Evolutionary conservation across 495 filamentous ascomycete genomes (phyloP), one percentile per base, ranked within the genome.

Genomic region (Penicillium robsamsonii): DNA sequence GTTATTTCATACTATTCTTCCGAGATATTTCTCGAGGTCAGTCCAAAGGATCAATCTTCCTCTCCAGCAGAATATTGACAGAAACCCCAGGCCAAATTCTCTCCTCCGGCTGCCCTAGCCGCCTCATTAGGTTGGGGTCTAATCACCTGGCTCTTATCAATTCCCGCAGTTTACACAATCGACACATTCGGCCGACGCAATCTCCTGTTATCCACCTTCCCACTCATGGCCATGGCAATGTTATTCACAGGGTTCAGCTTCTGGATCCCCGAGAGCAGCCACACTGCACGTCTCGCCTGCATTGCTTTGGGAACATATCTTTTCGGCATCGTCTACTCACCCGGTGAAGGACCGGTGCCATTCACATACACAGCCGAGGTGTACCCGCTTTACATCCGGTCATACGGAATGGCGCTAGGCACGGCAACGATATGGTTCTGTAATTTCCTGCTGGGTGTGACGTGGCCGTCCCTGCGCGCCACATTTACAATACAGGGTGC

Each of bases 361-460:
- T 92, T 92, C 64, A 90, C 88, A 1, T 94, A 95, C 65, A 87
- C 84, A 5, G 90, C 90, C 4, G 90, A 94, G 66, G 89, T 85
- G 12, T 90, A 87, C 65, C 90, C 90, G 2, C 70, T 92, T 1
- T 87, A 89, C 59, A 80, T 90, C n/a, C 83, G 89, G 3, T 78
- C 83, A 0, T 77, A 87, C 31, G 87, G 87, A 7, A 90, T 90
- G 86, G 77, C 77, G 0, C 70, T 84, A 2, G 86, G 84, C 0
- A 89, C 87, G 0, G 83, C 87, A 0, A 90, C 84, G 2, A 86
- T 81, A 1, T 88, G 85, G 83, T 81, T 84, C 71, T 72, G 70
- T 56, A 72, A 72, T 50, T 70, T 71, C 44, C 37, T 68, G 7
- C 56, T 72, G 31, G 80, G 57, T 0, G 62, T 68, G n/a, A 63